phyloP scores from a whole-genome alignment of 2,329 filamentous ascomycete genomes.

The Akanthomyces uredinophilus region DNA sequence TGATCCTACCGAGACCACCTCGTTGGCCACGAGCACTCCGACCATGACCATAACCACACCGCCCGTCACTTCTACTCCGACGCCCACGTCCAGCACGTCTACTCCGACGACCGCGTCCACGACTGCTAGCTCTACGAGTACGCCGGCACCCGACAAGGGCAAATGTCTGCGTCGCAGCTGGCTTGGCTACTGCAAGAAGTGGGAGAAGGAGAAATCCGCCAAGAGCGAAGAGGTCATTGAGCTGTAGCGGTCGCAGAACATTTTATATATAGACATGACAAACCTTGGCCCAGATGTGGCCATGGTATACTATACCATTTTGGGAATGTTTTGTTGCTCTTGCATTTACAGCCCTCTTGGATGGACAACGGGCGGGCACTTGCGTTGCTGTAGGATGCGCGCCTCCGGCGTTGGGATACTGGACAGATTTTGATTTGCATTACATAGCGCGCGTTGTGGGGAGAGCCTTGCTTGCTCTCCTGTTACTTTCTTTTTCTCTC shows the following conservation, averaged over 20 bases:
- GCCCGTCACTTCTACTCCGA: constrained; percentile 46
- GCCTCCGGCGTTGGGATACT: constrained; percentile 11
- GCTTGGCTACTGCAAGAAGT: constrained; percentile 38
- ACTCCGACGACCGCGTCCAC: constrained; percentile 32
- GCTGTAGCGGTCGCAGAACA: background rate
- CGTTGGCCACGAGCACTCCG: constrained; percentile 20
- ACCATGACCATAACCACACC: constrained; percentile 32
- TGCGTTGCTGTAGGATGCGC: background rate
- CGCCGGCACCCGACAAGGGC: constrained; percentile 19
- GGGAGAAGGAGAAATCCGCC: constrained; percentile 18
- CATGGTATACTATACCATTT: constrained; percentile 9
- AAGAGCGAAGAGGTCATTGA: constrained; percentile 18
- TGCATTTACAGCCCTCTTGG: background rate
- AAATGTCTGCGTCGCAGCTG: constrained; percentile 30
- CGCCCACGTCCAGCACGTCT: constrained; percentile 20
- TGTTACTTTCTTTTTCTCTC: background rate
- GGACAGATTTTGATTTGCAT: constrained; percentile 7
- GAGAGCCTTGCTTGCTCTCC: background rate
- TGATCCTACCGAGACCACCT: constrained; percentile 32
- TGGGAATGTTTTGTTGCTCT: background rate
- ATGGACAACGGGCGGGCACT: constrained; percentile 2
- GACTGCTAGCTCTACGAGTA: constrained; percentile 26
- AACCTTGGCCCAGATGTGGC: background rate
- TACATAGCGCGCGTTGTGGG: constrained; percentile 2
- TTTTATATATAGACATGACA: constrained; percentile 8